Conservation (phyloP, 2,329 filamentous ascomycete genomes). For the Elsinoe ampelina region DNA sequence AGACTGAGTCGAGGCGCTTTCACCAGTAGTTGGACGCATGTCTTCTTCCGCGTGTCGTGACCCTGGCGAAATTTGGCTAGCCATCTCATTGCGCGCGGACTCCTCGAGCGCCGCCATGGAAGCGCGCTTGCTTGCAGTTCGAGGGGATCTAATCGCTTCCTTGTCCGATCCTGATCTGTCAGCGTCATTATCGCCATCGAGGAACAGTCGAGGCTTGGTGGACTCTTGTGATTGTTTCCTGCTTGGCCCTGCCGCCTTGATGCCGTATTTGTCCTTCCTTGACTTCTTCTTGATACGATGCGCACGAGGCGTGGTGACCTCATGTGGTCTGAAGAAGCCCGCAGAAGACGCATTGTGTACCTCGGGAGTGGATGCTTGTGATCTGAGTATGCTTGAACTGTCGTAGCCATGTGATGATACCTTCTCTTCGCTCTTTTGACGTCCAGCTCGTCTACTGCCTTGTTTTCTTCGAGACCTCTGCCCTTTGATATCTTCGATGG, state of each 20-base stretch:
- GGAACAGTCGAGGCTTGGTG: not conserved
- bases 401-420: constrained; percentile 1
- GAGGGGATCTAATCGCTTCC: constrained; percentile 8
- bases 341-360: constrained; percentile 21
- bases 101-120: constrained; percentile 28
- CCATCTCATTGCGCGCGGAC: constrained; percentile 22
- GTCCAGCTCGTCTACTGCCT: not conserved
- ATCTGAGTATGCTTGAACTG: constrained; percentile 14
- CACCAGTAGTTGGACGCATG: not conserved
- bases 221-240: not conserved
- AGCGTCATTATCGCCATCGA: constrained; percentile 11
- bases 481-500: constrained; percentile 1
- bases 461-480: not conserved
- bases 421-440: constrained; percentile 16
- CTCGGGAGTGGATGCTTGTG: constrained; percentile 22
- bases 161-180: constrained; percentile 10
- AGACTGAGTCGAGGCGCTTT: not conserved
- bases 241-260: not conserved
- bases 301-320: constrained; percentile 15
- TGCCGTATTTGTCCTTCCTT: not conserved
- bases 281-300: constrained; percentile 5
- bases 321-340: constrained; percentile 19
- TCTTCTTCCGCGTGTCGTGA: not conserved
- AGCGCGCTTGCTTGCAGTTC: constrained; percentile 21
- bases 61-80: constrained; percentile 15